Evolutionary conservation across 164 flowering plant genomes (phyloP).

Genomic region (Dillenia turbinata): DNA sequence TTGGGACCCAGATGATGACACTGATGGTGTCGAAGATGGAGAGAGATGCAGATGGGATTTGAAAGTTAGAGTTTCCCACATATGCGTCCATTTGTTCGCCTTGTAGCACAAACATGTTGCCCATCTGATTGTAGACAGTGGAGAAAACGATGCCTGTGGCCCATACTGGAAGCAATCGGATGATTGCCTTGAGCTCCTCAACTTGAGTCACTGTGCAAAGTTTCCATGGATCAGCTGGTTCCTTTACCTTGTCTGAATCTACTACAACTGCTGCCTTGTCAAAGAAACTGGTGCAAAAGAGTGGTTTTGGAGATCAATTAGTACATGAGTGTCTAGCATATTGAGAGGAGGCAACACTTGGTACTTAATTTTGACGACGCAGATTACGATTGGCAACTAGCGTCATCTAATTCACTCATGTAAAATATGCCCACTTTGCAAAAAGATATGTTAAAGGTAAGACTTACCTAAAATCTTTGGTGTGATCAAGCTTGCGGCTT

Average conservation of each 20-base stretch:
- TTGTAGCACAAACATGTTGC: constrained; percentile 51
- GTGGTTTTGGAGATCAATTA: too few species aligned
- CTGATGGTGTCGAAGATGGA: constrained; percentile 59
- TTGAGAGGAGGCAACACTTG: too few species aligned
- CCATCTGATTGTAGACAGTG: constrained; percentile 56
- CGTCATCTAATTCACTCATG: neutral
- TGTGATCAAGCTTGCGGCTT: constrained; percentile 48
- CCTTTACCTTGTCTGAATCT: constrained; percentile 33
- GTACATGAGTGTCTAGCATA: too few species aligned
- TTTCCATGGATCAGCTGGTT: constrained; percentile 42
- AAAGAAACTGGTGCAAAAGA: constrained; percentile 41
- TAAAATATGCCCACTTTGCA: too few species aligned
- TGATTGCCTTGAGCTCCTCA: constrained; percentile 61
- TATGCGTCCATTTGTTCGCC: constrained; percentile 44
- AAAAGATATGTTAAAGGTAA: neutral
- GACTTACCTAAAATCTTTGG: constrained; percentile 28
- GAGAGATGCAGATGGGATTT: constrained; percentile 57
- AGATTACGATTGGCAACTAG: neutral
- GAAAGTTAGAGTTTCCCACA: constrained; percentile 30
- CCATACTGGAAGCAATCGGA: constrained; percentile 62
- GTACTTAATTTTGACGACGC: too few species aligned
- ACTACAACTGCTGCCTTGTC: constrained; percentile 66
- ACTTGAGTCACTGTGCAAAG: constrained; percentile 74
- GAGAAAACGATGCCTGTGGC: constrained; percentile 58
- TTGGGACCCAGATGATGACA: constrained; percentile 57